These are phyloP conservation scores for Brassica napus DNA, from an alignment of 345 rosid species.

Conservation along the genomic window DNA sequence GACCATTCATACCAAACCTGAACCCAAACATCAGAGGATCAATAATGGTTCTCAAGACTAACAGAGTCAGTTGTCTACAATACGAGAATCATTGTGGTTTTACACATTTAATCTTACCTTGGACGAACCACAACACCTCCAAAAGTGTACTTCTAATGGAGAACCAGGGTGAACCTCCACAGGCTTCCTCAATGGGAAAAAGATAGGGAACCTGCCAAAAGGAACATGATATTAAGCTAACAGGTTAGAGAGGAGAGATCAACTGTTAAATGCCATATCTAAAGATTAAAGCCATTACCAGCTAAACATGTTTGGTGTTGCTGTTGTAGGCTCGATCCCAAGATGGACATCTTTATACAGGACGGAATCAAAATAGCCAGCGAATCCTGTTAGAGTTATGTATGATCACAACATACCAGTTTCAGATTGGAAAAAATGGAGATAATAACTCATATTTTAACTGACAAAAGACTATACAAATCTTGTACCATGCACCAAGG, in stretches of 20 bases:
- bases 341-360: constrained; percentile 96
- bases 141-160: constrained; percentile 80
- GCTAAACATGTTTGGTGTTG: constrained; percentile 99
- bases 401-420: constrained; percentile 11
- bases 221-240: not conserved
- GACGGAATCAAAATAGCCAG: constrained; percentile 87
- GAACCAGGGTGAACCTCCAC: constrained; percentile 57
- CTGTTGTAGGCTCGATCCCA: constrained; percentile 86
- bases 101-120: constrained; percentile 51
- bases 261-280: not conserved
- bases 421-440: not conserved
- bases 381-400: constrained; percentile 62
- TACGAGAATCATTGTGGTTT: not conserved
- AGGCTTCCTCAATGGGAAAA: constrained; percentile 90
- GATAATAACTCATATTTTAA: not conserved
- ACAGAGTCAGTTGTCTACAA: not conserved
- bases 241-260: not conserved
- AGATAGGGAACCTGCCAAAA: constrained; percentile 82
- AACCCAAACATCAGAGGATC: not conserved
- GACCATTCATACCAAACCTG: constrained; percentile 99
- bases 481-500: constrained; percentile 69
- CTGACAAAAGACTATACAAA: not conserved
- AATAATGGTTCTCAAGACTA: not conserved
- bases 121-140: constrained; percentile 82
- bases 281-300: constrained; percentile 53